Conservation (phyloP, 257 asterid genomes). For the Nicotiana sylvestris region DNA sequence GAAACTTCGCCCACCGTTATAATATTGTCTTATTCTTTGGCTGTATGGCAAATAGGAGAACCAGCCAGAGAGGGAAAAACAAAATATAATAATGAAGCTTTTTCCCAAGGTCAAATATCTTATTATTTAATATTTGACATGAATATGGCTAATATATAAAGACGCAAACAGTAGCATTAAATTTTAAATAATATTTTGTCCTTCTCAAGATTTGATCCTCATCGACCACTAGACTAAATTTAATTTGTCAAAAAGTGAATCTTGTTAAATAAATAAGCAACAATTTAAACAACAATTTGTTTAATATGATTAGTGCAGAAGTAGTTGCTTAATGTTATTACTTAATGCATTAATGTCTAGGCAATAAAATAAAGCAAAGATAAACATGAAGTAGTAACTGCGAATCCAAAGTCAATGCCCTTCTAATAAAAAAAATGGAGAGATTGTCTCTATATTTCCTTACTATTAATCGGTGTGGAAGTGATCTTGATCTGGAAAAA, state of each 20-base stretch:
- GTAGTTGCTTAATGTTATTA: background rate
- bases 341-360: background rate
- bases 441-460: background rate
- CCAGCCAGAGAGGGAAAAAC: background rate
- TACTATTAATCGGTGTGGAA: background rate
- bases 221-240: background rate
- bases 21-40: background rate
- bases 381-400: background rate
- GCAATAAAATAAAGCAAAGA: background rate
- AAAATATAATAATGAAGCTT: background rate
- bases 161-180: background rate
- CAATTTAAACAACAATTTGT: background rate
- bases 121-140: background rate
- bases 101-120: background rate
- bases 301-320: background rate
- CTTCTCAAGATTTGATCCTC: background rate
- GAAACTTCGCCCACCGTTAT: background rate
- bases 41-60: background rate
- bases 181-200: background rate
- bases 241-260: background rate
- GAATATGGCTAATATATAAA: background rate
- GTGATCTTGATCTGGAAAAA: background rate
- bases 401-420: background rate
- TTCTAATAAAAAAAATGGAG: background rate
- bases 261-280: background rate